A percentile compares a stretch with the other conserved stretches of the same genome.
Evolutionary conservation across 2,329 filamentous ascomycete genomes (phyloP).

Genomic region (Cryphonectria parasitica): DNA sequence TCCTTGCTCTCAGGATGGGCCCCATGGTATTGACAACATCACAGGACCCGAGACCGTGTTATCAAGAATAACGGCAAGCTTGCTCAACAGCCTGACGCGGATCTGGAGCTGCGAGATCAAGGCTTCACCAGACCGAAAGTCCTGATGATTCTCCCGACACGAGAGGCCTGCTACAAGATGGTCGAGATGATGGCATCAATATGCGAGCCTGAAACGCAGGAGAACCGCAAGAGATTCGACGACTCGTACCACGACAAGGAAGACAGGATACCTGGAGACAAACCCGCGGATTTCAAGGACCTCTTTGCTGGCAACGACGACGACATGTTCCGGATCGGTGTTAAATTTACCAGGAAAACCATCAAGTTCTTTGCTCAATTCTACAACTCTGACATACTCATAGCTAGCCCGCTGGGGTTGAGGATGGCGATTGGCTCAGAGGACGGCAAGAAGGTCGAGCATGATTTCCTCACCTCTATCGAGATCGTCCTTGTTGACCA

Average conservation of each 20-base stretch:
- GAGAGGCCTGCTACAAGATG: constrained; percentile 80
- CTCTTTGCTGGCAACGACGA: constrained; percentile 95
- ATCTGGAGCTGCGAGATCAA: constrained; percentile 83
- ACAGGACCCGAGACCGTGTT: constrained; percentile 80
- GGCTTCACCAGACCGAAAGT: constrained; percentile 95
- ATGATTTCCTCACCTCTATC: constrained; percentile 91
- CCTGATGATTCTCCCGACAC: constrained; percentile 85
- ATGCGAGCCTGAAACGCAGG: constrained; percentile 85
- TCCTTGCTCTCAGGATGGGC: too few relatives aligned
- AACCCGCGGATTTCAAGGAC: constrained; percentile 84
- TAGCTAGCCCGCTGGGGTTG: constrained; percentile 87
- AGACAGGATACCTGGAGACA: constrained; percentile 70
- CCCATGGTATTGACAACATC: background rate
- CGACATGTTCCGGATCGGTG: constrained; percentile 93
- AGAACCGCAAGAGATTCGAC: constrained; percentile 91
- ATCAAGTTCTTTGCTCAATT: constrained; percentile 95
- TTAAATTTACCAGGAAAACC: constrained; percentile 96
- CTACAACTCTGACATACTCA: constrained; percentile 93
- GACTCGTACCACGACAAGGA: constrained; percentile 77
- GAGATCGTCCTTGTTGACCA: constrained; percentile 91
- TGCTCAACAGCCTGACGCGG: constrained; percentile 65
- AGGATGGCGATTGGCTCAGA: constrained; percentile 88
- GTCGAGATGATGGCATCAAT: constrained; percentile 77
- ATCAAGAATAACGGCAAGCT: constrained; percentile 90
- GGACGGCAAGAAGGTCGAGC: constrained; percentile 66